Conservation (phyloP, 192 early-diverging fungal genomes). For the Coemansia sp. region DNA sequence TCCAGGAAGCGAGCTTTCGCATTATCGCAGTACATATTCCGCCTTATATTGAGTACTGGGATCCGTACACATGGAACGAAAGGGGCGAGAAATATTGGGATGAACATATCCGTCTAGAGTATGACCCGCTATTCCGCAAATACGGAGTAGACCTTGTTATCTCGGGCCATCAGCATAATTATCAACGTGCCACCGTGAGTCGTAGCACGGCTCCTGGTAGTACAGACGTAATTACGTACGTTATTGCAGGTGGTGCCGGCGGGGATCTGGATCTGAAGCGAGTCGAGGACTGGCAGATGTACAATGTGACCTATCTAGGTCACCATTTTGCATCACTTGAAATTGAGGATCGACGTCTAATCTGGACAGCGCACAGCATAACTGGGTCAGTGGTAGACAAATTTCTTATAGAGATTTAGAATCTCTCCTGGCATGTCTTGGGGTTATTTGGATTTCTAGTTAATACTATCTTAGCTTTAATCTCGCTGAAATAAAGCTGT, state of each 20-base stretch:
- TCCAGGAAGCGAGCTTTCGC: constrained; percentile 57
- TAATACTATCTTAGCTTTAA: too few relatives aligned
- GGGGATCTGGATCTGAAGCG: constrained; percentile 61
- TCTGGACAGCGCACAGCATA: constrained; percentile 27
- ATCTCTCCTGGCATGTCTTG: background rate
- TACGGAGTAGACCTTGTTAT: constrained; percentile 71
- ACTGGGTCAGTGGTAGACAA: constrained; percentile 28
- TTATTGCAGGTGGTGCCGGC: constrained; percentile 74
- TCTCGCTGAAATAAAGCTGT: too few relatives aligned
- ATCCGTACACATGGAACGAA: constrained; percentile 65
- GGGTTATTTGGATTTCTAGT: too few relatives aligned
- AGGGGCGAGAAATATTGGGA: constrained; percentile 70
- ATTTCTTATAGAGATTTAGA: constrained; percentile 16
- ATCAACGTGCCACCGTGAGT: constrained; percentile 58
- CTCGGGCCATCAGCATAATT: constrained; percentile 80
- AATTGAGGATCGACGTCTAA: constrained; percentile 11
- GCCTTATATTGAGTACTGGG: constrained; percentile 76
- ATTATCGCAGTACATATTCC: constrained; percentile 72
- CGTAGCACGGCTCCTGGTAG: constrained; percentile 18
- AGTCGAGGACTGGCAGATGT: constrained; percentile 66
- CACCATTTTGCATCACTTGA: constrained; percentile 59
- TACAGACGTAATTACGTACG: constrained; percentile 58
- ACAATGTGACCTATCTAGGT: constrained; percentile 50
- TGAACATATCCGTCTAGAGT: constrained; percentile 63
- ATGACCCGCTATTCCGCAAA: constrained; percentile 64